phyloP scores from a whole-genome alignment of 1,139 yeast genomes.

The Diutina pseudorugosa region DNA sequence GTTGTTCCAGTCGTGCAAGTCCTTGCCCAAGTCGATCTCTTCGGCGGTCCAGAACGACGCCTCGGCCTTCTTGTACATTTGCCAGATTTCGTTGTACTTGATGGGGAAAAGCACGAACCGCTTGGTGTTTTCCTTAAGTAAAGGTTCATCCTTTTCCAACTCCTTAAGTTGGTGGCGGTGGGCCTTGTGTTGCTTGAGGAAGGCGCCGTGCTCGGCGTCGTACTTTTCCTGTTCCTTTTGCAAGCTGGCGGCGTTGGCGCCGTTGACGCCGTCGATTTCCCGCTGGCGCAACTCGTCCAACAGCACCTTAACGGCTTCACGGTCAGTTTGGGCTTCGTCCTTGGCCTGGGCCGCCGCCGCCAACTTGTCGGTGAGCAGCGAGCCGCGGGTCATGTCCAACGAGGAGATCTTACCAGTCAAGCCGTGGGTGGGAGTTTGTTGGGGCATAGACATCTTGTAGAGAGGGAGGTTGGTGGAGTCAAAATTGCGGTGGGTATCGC shows the following conservation, averaged over 20 bases:
- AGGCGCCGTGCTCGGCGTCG: slow-evolving; percentile 30
- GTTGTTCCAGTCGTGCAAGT: slow-evolving; percentile 80
- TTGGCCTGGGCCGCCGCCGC: slow-evolving; percentile 35
- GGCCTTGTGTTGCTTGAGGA: slow-evolving; percentile 46
- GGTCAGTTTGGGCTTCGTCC: slow-evolving; percentile 16
- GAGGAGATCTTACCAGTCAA: slow-evolving; percentile 34
- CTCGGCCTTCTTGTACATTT: slow-evolving; percentile 96
- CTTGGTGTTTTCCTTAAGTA: slow-evolving; percentile 72
- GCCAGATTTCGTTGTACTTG: slow-evolving; percentile 97
- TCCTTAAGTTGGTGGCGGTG: slow-evolving; percentile 66
- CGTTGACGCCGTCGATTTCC: not conserved
- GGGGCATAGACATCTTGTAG: slow-evolving; percentile 17
- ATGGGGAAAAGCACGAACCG: slow-evolving; percentile 96
- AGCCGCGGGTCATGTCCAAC: slow-evolving; percentile 27
- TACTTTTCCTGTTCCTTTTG: not conserved
- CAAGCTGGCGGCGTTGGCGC: not conserved
- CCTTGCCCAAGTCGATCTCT: slow-evolving; percentile 94
- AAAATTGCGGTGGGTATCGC: not conserved
- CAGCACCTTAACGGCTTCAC: not conserved
- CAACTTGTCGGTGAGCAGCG: slow-evolving; percentile 30
- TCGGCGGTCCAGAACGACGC: slow-evolving; percentile 99
- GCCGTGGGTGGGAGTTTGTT: slow-evolving; percentile 37
- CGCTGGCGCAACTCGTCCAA: not conserved
- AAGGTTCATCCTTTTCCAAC: slow-evolving; percentile 79
- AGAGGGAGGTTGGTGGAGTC: not conserved